phyloP scores from a whole-genome alignment of 2,329 filamentous ascomycete genomes.

The Alternaria brassicicola region DNA sequence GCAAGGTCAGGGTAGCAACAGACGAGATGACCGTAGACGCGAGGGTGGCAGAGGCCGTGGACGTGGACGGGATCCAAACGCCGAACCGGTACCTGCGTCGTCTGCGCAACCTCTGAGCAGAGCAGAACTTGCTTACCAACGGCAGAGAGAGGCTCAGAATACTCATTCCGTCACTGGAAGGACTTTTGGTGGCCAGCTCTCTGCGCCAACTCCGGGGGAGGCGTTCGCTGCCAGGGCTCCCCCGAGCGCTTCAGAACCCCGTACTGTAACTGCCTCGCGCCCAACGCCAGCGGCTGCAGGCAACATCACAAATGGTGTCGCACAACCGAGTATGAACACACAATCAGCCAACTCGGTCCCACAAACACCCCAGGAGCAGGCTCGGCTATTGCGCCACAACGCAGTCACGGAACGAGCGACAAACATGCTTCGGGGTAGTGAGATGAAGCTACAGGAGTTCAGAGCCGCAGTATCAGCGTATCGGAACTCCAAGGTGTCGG shows the following conservation, averaged over 20 bases:
- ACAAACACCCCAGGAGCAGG: slow-evolving; percentile 76
- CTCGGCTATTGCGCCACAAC: slow-evolving; percentile 77
- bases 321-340: slow-evolving; percentile 43
- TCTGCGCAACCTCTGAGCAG: slow-evolving; percentile 80
- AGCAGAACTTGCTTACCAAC: slow-evolving; percentile 89
- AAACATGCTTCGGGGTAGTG: slow-evolving; percentile 78
- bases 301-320: slow-evolving; percentile 28
- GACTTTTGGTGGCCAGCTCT: slow-evolving; percentile 84
- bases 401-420: slow-evolving; percentile 86
- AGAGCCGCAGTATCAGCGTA: slow-evolving; percentile 80
- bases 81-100: slow-evolving; percentile 76
- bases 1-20: slow-evolving; percentile 52
- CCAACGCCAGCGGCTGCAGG: slow-evolving; percentile 26
- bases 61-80: slow-evolving; percentile 84
- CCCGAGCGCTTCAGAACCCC: slow-evolving; percentile 42
- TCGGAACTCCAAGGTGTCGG: slow-evolving; percentile 70
- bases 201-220: slow-evolving; percentile 55
- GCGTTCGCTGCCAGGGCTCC: slow-evolving; percentile 56
- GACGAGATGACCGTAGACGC: slow-evolving; percentile 48
- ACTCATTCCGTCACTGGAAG: slow-evolving; percentile 79
- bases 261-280: slow-evolving; percentile 50
- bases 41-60: slow-evolving; percentile 59
- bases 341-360: slow-evolving; percentile 23
- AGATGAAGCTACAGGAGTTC: slow-evolving; percentile 76
- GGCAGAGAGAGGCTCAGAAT: slow-evolving; percentile 89